Percentiles rank a stretch among this genome's conserved stretches.
Evolutionary conservation across 495 filamentous ascomycete genomes (phyloP).

Genomic region (Lineolata rhizophorae): DNA sequence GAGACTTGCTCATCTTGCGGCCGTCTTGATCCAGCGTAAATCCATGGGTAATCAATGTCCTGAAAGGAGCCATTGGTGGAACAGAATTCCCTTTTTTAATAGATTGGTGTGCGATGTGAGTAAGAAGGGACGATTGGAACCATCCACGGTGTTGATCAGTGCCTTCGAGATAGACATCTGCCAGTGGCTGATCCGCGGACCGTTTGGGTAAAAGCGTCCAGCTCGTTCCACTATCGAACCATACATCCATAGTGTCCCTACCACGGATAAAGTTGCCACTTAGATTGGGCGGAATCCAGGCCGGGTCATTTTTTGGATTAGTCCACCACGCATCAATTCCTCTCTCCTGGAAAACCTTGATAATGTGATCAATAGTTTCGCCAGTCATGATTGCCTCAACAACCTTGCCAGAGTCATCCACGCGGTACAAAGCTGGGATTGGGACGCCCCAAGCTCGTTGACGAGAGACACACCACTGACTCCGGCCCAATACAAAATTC

Average conservation of each 20-base stretch:
- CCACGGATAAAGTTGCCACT: constrained; percentile 40
- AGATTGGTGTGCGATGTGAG: constrained; percentile 39
- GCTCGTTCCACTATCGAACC: constrained; percentile 95
- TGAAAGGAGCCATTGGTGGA: constrained; percentile 41
- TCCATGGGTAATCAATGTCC: constrained; percentile 75
- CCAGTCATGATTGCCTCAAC: constrained; percentile 51
- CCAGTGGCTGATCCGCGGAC: constrained; percentile 26
- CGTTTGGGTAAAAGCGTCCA: constrained; percentile 41
- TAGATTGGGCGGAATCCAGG: constrained; percentile 47
- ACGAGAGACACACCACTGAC: constrained; percentile 97
- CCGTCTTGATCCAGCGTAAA: constrained; percentile 78
- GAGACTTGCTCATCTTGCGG: constrained; percentile 95
- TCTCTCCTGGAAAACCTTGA: constrained; percentile 47
- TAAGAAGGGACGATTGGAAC: constrained; percentile 98
- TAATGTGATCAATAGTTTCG: constrained; percentile 67
- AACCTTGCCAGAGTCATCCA: constrained; percentile 24
- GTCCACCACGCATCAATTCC: constrained; percentile 91
- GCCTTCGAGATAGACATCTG: constrained; percentile 85
- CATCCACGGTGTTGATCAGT: constrained; percentile 91
- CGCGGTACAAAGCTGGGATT: constrained; percentile 73
- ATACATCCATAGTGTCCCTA: constrained; percentile 98
- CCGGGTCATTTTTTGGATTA: constrained; percentile 44
- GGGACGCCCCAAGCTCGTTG: constrained; percentile 94
- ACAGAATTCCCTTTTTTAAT: constrained; percentile 15
- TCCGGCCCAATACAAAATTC: constrained; percentile 67